Evolutionary conservation across 495 filamentous ascomycete genomes (phyloP).

Genomic region (Aspergillus kassunensis): DNA sequence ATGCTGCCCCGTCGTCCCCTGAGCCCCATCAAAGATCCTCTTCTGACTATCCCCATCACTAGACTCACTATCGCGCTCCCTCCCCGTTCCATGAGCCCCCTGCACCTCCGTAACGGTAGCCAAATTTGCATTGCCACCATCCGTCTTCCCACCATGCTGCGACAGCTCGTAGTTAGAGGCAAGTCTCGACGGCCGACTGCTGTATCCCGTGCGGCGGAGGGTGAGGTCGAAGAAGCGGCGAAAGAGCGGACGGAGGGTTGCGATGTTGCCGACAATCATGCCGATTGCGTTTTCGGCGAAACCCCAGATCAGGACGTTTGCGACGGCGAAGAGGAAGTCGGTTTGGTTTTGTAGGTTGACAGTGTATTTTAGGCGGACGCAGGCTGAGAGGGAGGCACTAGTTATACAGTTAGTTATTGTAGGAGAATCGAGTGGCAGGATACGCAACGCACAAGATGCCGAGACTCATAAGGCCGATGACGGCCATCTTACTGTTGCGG

Average conservation of each 20-base stretch:
- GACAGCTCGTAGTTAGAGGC: neutral
- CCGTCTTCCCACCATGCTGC: neutral
- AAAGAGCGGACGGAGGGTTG: conserved; percentile 27
- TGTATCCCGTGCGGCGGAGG: neutral
- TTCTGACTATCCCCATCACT: conserved; percentile 4
- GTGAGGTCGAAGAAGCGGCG: conserved; percentile 18
- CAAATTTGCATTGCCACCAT: neutral
- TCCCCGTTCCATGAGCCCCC: neutral
- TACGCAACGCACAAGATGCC: conserved; percentile 41
- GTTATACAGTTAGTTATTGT: neutral
- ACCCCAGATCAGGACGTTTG: conserved; percentile 27
- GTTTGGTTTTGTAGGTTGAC: conserved; percentile 18
- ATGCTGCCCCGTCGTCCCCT: neutral
- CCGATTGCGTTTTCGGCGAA: conserved; percentile 28
- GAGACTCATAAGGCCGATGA: conserved; percentile 45
- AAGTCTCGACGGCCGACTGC: neutral
- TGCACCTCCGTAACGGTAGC: neutral
- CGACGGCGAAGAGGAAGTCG: conserved; percentile 20
- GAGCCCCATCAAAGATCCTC: neutral
- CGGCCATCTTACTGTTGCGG: conserved; percentile 41
- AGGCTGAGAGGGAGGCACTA: conserved; percentile 23
- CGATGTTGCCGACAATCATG: conserved; percentile 26
- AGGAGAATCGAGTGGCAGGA: neutral
- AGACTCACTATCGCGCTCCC: neutral
- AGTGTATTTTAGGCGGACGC: conserved; percentile 26